Evolutionary conservation across 805 yeast genomes (phyloP), one percentile per base, ranked within the genome.

Genomic region (Groenewaldozyma tartarivorans): DNA sequence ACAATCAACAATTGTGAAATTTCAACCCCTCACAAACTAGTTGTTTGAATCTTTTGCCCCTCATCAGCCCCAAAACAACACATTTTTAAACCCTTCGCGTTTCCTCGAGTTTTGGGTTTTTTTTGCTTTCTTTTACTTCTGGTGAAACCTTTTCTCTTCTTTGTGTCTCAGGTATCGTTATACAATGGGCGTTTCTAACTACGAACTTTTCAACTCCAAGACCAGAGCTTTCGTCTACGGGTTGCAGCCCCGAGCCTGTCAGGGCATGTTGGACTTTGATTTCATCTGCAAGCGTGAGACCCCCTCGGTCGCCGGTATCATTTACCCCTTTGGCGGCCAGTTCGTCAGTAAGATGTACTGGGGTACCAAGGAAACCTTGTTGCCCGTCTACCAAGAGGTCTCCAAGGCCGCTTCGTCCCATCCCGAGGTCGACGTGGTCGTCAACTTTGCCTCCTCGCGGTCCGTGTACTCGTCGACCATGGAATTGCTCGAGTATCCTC

Each of bases 231-330:
- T 66, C 47, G 64, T 66, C 47, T 53, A 53, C 47, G 71, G 71
- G 40, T 54, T 67, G 56, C 71, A 66, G 56, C 68, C 71, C 20
- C 62, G 68, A 18, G 71, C 71, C 35, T 62, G 68, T 60, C 71
- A 66, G 55, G 71, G 72, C 41, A 66, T 66, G 71, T 68, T 66
- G 22, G 71, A 66, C 51, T 66, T 66, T 48, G 71, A 66, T 47
- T 67, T 57, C 59, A 62, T 66, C 49, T 67, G 72, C 57, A 62
- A 61, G 52, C 66, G 71, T 45, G 60, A 60, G 36, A 57, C 58
- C 24, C 71, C 71, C 35, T 66, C 71, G 11, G 72, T 66, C 9
- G 72, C 71, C 35, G 71, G 70, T 35, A 62, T 66, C 38, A 67
- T 66, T 47, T 66, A 66, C 53, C 72, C 71, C 29, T 66, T 66